A percentile compares a stretch with the other conserved stretches of the same genome.
phyloP scores from a whole-genome alignment of 78 protist genomes.

The Dictyostelium purpureum region DNA sequence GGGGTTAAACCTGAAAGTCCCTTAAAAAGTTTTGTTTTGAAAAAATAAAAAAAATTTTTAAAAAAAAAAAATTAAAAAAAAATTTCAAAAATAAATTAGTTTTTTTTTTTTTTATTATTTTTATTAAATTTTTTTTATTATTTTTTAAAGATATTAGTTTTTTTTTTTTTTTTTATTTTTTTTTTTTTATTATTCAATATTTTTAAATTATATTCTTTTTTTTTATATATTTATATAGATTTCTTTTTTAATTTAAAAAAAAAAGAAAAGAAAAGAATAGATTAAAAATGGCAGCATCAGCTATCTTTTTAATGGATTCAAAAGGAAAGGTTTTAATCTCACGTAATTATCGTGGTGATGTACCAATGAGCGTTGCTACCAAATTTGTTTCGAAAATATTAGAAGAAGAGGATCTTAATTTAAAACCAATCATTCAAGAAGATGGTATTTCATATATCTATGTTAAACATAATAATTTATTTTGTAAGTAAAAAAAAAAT shows the following conservation, averaged over 20 bases:
- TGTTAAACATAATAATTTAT: conserved; percentile 94
- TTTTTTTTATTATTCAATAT: neutral
- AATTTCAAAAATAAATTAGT: no score
- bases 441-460: conserved; percentile 93
- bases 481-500: conserved; percentile 50
- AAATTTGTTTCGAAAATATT: conserved; percentile 74
- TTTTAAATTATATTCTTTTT: neutral
- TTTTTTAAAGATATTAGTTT: no score
- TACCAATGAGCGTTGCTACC: conserved; percentile 83
- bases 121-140: no score
- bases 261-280: neutral
- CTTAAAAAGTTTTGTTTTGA: no score
- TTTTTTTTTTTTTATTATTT: no score
- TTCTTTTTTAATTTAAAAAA: neutral
- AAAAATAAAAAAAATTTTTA: no score
- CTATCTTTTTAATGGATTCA: conserved; percentile 88
- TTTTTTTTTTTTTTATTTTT: conserved; percentile 2
- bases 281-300: conserved; percentile 84
- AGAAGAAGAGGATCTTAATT: conserved; percentile 88
- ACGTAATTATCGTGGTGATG: conserved; percentile 93
- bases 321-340: conserved; percentile 92
- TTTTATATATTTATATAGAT: neutral
- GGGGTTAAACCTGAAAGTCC: no score
- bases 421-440: conserved; percentile 90
- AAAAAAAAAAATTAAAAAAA: no score